Evolutionary conservation across 495 filamentous ascomycete genomes (phyloP).

Genomic region (Aspergillus campestris): DNA sequence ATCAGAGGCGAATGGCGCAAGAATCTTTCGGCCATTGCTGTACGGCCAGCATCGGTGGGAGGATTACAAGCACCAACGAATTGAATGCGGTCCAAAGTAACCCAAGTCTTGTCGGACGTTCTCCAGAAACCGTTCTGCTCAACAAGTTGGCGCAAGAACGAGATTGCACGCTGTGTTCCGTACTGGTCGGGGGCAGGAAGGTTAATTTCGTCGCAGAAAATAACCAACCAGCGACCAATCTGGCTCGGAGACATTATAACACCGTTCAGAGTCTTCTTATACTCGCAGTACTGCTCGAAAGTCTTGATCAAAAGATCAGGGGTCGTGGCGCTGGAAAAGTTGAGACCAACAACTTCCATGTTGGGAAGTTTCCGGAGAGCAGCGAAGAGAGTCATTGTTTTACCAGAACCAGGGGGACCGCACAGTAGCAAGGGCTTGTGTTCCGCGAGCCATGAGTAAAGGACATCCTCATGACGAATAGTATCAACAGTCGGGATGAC

Average conservation of each 20-base stretch:
- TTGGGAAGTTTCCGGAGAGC: constrained; percentile 91
- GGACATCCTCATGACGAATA: constrained; percentile 90
- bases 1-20: constrained; percentile 90
- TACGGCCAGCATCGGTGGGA: constrained; percentile 96
- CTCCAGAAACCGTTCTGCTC: constrained; percentile 99
- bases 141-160: constrained; percentile 91
- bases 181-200: constrained; percentile 97
- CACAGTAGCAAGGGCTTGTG: constrained; percentile 95
- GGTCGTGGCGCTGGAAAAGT: constrained; percentile 97
- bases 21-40: constrained; percentile 86
- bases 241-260: constrained; percentile 93
- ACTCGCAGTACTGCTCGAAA: constrained; percentile 99
- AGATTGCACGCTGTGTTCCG: constrained; percentile 92
- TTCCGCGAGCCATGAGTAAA: constrained; percentile 98
- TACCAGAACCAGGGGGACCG: constrained; percentile 95
- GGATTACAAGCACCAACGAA: constrained; percentile 99
- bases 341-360: constrained; percentile 98
- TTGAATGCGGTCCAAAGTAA: constrained; percentile 93
- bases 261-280: constrained; percentile 94
- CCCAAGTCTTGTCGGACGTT: constrained; percentile 95
- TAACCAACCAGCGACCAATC: constrained; percentile 93
- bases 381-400: constrained; percentile 99
- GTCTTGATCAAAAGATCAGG: constrained; percentile 97
- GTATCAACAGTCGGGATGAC: constrained; percentile 97
- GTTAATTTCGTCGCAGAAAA: constrained; percentile 99